phyloP scores from a whole-genome alignment of 1,284 basidiomycete species.

The Coniferiporia weirii region DNA sequence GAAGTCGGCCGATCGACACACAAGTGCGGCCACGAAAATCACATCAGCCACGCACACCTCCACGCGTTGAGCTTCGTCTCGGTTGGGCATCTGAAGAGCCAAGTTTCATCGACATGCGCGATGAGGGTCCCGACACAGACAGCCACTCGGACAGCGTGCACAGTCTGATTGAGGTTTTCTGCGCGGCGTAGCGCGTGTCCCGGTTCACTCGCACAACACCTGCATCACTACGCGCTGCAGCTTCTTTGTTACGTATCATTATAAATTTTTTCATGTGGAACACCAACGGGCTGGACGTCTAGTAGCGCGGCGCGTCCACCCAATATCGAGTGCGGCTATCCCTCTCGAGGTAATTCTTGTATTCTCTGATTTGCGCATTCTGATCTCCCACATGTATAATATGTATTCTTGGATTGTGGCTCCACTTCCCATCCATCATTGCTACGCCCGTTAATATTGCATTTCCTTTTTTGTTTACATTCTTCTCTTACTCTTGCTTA shows the following conservation, averaged over 20 bases:
- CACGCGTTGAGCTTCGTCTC: constrained; percentile 9
- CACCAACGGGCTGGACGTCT: neutral
- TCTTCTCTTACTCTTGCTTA: neutral
- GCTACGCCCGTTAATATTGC: neutral
- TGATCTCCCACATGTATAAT: neutral
- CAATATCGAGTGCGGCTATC: neutral
- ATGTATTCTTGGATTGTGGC: neutral
- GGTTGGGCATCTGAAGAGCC: constrained; percentile 10
- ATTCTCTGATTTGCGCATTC: neutral
- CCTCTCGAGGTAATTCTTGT: neutral
- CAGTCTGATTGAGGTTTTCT: constrained; percentile 17
- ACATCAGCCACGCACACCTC: neutral
- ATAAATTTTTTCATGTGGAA: neutral
- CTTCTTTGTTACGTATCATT: neutral
- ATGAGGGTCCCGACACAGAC: constrained; percentile 15
- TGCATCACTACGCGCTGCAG: neutral
- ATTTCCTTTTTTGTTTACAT: neutral
- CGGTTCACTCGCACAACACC: neutral
- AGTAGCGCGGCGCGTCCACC: neutral
- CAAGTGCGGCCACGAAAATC: neutral
- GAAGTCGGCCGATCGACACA: neutral
- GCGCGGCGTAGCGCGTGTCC: constrained; percentile 4
- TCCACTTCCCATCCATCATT: neutral
- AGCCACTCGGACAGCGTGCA: constrained; percentile 16
- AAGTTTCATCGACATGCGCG: constrained; percentile 19